Percentiles rank a stretch among this genome's conserved stretches.
Conservation (phyloP, 1,284 basidiomycete genomes). For the Wallemia mellicola region DNA sequence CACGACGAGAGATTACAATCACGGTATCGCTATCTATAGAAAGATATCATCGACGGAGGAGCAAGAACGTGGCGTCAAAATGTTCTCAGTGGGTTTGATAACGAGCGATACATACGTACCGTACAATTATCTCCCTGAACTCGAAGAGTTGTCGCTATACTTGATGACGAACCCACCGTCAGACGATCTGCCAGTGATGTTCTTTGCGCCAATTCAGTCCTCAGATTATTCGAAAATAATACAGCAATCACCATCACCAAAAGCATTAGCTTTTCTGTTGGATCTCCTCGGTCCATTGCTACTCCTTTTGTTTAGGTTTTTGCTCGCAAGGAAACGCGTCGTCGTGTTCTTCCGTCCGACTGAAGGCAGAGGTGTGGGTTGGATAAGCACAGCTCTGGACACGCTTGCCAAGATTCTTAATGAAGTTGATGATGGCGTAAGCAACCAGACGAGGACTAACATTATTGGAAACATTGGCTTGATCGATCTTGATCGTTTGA, state of each 20-base stretch:
- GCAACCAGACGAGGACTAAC: neutral
- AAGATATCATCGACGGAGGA: neutral
- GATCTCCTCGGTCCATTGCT: neutral
- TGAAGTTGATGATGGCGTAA: neutral
- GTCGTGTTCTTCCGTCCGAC: neutral
- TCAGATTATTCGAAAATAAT: neutral
- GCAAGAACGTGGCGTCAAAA: neutral
- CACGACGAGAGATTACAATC: neutral
- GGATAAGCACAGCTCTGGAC: neutral
- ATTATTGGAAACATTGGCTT: neutral
- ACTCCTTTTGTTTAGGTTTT: neutral
- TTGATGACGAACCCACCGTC: neutral
- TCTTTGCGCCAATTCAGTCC: neutral
- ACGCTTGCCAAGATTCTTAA: neutral
- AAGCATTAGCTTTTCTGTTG: neutral
- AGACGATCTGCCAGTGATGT: neutral
- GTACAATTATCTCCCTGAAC: neutral
- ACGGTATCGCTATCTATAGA: neutral
- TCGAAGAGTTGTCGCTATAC: neutral
- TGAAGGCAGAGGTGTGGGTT: neutral
- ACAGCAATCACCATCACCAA: neutral
- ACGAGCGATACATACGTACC: neutral
- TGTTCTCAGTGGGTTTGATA: neutral
- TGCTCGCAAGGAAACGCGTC: neutral
- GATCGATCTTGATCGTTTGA: neutral